Base-by-base conservation (phyloP, 2,329 filamentous ascomycete genomes). In the Apiospora marii region DNA sequence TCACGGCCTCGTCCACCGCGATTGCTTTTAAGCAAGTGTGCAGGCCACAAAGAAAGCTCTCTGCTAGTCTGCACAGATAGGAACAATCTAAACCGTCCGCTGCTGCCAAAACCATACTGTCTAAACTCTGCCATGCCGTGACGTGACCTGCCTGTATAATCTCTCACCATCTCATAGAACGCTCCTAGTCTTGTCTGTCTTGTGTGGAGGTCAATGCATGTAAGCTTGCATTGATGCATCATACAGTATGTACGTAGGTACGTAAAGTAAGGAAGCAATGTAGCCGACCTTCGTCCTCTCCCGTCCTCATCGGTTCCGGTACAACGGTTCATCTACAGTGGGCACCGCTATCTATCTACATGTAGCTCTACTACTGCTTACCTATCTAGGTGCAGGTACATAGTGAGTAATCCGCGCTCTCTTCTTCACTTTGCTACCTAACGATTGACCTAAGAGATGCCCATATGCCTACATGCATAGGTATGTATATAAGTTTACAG, bases 61-160 rank as follows among this genome's bases (percentile, higher is more conserved):
- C 73, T 72, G 75, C 75, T 70, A 53, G 72, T 76, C 75, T 80
- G 75, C 79, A 79, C 75, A 78, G 73, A 79, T 78, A 79, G 76
- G 74, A 77, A 74, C 22, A 76, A 76, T 73, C 61, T 72, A 69
- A 72, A 68, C 58, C 68, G 73, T 76, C 74, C 71, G 75, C 73
- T 70, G 75, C 77, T 77, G 75, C 77, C 77, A 77, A 76, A 71
- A 44, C 41, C 51, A 51, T 12, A 22, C 41, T 64, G 34, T 64
- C 22, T 58, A 16, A 22, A 70, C 14, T 44, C 34, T 34, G 4
- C 67, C 22, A 46, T 19, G 24, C 51, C 19, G 41, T 61, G 58
- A 41, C n/a, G 24, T 51, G 10, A 19, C 6, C 16, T 34, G 27
- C 27, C 19, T 49, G n/a, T 22, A 22, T 49, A 19, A 7, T 48